Base-by-base conservation (phyloP, 2,329 filamentous ascomycete species). In the Sporothrix brasiliensis region DNA sequence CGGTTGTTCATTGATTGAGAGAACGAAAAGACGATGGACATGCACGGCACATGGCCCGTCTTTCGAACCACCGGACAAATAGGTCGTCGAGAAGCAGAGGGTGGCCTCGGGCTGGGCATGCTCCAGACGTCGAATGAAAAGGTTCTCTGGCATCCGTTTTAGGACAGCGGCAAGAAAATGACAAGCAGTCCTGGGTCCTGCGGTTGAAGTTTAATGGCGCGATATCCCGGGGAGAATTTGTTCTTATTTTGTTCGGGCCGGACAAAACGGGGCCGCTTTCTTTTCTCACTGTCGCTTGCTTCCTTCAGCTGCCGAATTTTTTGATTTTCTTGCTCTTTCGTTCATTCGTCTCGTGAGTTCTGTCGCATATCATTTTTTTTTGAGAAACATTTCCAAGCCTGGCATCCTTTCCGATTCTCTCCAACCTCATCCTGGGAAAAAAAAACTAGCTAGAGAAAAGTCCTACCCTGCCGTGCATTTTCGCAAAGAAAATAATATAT, bases 351-450 rank as follows among this genome's bases (percentile, higher is more conserved):
- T 61, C 3, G 27, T 3, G 27, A 2, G 3, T 50, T 49, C 27
- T 68, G 67, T 68, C 67, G 54, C 14, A 68, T 60, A 68, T 68
- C 53, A 60, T 39, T 39, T 68, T 60, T 60, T 30, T 30, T 30
- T 24, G 10, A 7, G 44, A 13, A 21, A n/a, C 41, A 14, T 60
- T 60, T 47, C 4, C 56, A 3, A 61, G 39, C 58, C 11, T 50
- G 39, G 54, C 34, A 34, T 11, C 41, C n/a, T 65, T 65, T 34
- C 60, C 60, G 58, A 47, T 61, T 61, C 39, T 61, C 11, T 21
- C 58, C 58, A 34, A 34, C 27, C 16, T 10, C n/a, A 13, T 50
- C 24, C 41, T 27, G 50, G 2, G 9, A 52, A 56, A 44, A 41
- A 41, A n/a, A 41, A 60, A 2, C 4, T 16, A 41, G 34, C 13